A percentile compares a stretch with the other conserved stretches of the same genome.
phyloP scores from a whole-genome alignment of 352 stramenopile species.

The Hyaloperonospora brassicae region DNA sequence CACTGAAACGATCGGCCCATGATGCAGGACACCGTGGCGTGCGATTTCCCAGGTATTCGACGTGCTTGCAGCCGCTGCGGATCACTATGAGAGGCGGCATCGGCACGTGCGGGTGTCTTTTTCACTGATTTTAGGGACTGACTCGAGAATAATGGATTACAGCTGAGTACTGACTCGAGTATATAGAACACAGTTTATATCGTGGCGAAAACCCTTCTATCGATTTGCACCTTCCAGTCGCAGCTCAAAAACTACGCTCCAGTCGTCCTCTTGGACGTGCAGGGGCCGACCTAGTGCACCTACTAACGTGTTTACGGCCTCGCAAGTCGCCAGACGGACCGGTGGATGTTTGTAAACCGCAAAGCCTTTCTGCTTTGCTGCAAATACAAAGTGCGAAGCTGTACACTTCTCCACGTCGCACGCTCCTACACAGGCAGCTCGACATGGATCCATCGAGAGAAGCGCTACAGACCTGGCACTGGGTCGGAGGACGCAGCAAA shows the following conservation, averaged over 20 bases:
- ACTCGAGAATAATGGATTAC: not conserved
- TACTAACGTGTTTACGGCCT: constrained; percentile 28
- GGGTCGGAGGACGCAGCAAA: constrained; percentile 27
- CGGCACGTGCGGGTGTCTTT: constrained; percentile 8
- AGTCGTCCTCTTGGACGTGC: constrained; percentile 44
- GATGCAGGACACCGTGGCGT: constrained; percentile 31
- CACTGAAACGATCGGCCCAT: constrained; percentile 14
- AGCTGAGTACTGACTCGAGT: not conserved
- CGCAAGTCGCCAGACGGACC: constrained; percentile 23
- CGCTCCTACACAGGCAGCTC: constrained; percentile 23
- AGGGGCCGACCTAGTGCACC: constrained; percentile 35
- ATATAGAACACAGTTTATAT: constrained; percentile 4
- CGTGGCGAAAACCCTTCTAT: not conserved
- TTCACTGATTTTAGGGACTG: constrained; percentile 3
- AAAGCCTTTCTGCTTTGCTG: constrained; percentile 34
- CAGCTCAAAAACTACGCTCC: constrained; percentile 47
- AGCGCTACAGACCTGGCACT: constrained; percentile 26
- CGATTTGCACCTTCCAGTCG: constrained; percentile 13
- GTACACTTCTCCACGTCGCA: constrained; percentile 48
- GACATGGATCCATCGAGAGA: constrained; percentile 51
- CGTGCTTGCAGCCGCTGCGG: constrained; percentile 44
- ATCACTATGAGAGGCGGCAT: constrained; percentile 76
- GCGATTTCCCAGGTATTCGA: constrained; percentile 60
- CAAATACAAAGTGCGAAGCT: constrained; percentile 41
- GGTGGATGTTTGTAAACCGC: constrained; percentile 32